phyloP scores from a whole-genome alignment of 2,329 filamentous ascomycete genomes.

The Cladophialophora psammophila region DNA sequence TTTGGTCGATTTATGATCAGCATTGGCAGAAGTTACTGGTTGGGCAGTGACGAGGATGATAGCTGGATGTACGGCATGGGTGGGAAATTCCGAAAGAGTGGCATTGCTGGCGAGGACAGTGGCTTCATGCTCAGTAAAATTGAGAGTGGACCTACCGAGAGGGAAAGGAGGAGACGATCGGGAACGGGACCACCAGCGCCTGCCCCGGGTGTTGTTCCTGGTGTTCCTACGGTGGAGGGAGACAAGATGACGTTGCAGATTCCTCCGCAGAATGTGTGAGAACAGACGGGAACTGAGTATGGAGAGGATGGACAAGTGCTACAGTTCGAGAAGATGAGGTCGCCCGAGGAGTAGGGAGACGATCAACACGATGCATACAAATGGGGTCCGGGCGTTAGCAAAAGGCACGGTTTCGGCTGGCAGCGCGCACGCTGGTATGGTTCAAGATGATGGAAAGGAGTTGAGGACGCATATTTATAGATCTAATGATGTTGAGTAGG shows the following conservation, averaged over 20 bases:
- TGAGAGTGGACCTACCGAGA: conserved; percentile 57
- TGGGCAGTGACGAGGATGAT: conserved; percentile 65
- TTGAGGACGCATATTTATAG: background rate
- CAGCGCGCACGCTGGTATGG: background rate
- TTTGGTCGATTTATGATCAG: conserved; percentile 80
- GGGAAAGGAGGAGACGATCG: conserved; percentile 67
- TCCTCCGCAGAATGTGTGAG: conserved; percentile 30
- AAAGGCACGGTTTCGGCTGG: background rate
- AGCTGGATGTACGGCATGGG: conserved; percentile 62
- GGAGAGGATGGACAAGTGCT: background rate
- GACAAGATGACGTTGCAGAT: conserved; percentile 37
- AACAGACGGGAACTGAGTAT: background rate
- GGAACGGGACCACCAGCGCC: conserved; percentile 63
- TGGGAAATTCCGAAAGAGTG: conserved; percentile 54
- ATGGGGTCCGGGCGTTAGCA: background rate
- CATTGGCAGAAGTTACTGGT: conserved; percentile 79
- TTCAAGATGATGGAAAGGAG: background rate
- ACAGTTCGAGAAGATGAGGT: background rate
- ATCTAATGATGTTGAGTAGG: conserved; percentile 1
- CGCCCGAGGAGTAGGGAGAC: background rate
- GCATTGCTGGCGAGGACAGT: conserved; percentile 44
- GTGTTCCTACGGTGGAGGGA: conserved; percentile 19
- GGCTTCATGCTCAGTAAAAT: conserved; percentile 55
- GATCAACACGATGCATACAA: background rate
- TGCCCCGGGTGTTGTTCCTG: conserved; percentile 24